phyloP scores from a whole-genome alignment of 2,329 filamentous ascomycete species.

The Chaetomium sp. region DNA sequence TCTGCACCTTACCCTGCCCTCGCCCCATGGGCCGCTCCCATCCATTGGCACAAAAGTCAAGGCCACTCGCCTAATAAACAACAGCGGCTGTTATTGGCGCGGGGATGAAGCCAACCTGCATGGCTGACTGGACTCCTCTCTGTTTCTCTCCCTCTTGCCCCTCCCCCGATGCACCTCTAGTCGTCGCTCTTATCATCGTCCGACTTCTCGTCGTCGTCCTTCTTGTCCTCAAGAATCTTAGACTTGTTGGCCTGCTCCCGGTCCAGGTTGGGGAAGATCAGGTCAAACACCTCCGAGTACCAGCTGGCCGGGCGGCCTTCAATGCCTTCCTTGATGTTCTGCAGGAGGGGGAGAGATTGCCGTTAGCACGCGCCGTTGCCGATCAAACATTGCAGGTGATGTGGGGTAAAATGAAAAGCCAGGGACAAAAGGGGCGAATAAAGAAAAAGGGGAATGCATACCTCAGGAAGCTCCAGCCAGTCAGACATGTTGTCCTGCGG shows the following conservation, averaged over 20 bases:
- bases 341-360: conserved; percentile 25
- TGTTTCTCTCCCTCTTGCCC: neutral
- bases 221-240: conserved; percentile 61
- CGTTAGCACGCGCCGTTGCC: conserved; percentile 21
- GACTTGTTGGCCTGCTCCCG: conserved; percentile 72
- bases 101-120: neutral
- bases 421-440: neutral
- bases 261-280: conserved; percentile 85
- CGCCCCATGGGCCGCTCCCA: neutral
- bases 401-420: neutral
- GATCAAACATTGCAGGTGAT: neutral
- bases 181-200: conserved; percentile 41
- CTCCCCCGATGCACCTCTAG: neutral
- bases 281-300: conserved; percentile 91
- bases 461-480: conserved; percentile 95
- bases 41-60: neutral
- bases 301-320: conserved; percentile 88
- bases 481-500: conserved; percentile 93
- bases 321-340: conserved; percentile 98
- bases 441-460: conserved; percentile 50
- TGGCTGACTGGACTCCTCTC: neutral
- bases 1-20: neutral
- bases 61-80: neutral
- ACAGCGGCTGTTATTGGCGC: neutral
- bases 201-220: conserved; percentile 52